Evolutionary conservation across 2,329 filamentous ascomycete genomes (phyloP).

Genomic region (Graphiopsis chlorocephala): DNA sequence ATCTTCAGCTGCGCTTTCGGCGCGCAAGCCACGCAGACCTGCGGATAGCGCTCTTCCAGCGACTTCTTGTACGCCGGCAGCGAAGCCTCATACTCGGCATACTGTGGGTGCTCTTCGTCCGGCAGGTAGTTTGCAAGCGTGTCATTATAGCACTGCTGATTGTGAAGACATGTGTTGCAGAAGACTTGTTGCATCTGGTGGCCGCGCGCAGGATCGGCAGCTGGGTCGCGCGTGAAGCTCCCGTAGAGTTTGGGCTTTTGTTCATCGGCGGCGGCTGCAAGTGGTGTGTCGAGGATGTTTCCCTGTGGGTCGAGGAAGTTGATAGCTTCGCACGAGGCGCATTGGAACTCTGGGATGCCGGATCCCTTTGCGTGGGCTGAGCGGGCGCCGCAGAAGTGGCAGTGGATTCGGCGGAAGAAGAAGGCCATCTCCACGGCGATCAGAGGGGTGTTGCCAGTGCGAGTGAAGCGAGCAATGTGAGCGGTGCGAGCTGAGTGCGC

Average conservation of each 20-base stretch:
- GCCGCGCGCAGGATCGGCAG: constrained; percentile 1
- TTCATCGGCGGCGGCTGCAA: constrained; percentile 40
- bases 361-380: constrained; percentile 61
- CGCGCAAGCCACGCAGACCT: constrained; percentile 79
- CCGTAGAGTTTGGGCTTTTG: constrained; percentile 26
- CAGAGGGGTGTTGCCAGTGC: neutral
- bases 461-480: neutral
- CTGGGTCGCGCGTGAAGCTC: constrained; percentile 23
- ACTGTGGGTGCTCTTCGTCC: constrained; percentile 62
- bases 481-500: neutral
- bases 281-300: constrained; percentile 83
- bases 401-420: constrained; percentile 42
- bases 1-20: constrained; percentile 59
- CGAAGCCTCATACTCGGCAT: constrained; percentile 63
- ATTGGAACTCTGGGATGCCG: constrained; percentile 65
- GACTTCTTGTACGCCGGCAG: constrained; percentile 68
- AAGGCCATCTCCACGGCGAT: constrained; percentile 10
- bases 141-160: constrained; percentile 77
- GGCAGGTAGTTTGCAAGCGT: constrained; percentile 79
- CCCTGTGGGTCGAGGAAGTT: constrained; percentile 92
- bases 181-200: constrained; percentile 45
- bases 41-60: constrained; percentile 81
- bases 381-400: constrained; percentile 80
- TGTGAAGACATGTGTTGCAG: constrained; percentile 80
- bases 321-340: constrained; percentile 74